Base-by-base conservation (phyloP, 1,284 basidiomycete genomes). In the Xerocomus minutiporus region DNA sequence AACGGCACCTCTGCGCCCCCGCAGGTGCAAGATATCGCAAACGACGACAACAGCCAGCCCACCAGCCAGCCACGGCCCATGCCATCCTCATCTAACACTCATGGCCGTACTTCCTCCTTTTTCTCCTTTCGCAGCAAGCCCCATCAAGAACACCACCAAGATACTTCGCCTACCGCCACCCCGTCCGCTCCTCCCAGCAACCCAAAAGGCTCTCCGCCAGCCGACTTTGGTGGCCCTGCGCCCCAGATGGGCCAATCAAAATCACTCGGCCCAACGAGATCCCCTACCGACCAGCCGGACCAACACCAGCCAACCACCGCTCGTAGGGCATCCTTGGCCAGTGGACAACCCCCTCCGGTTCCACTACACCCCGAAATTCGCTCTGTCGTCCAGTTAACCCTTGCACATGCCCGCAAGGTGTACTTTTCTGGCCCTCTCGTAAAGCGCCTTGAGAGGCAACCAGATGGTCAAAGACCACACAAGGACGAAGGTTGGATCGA, bases 401-500 rank as follows among this genome's bases (percentile, higher is more conserved):
- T 80, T 34, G 82, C 84, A 8, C 87, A 90, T 64, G 79, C 84
- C 1, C 85, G 84, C 73, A 88, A 90, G 66, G 76, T 91, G 8
- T 91, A 91, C 69, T 88, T 84, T 68, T 90, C 88, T 13, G 89
- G 88, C 5, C 86, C 85, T n/a, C 79, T 91, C 29, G 73, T 87
- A 15, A 83, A 85, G 42, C 77, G 78, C n/a, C 72, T 84, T 61
- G 90, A 88, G 72, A 83, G 83, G 56, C 84, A 80, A 56, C 77
- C 88, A 4, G 89, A 92, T 62, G 91, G 91, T 8, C 81, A 85
- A 56, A 78, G 79, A 64, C 78, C 88, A 45, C 61, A 75, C 59
- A 84, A 84, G 66, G 82, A 93, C 60, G 86, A 92, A 29, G 88
- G 88, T n/a, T 95, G 93, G 92, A 77, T 80, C 8, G 82, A 91